phyloP scores from a whole-genome alignment of 2,329 filamentous ascomycete genomes.

The Colletotrichum sp. region DNA sequence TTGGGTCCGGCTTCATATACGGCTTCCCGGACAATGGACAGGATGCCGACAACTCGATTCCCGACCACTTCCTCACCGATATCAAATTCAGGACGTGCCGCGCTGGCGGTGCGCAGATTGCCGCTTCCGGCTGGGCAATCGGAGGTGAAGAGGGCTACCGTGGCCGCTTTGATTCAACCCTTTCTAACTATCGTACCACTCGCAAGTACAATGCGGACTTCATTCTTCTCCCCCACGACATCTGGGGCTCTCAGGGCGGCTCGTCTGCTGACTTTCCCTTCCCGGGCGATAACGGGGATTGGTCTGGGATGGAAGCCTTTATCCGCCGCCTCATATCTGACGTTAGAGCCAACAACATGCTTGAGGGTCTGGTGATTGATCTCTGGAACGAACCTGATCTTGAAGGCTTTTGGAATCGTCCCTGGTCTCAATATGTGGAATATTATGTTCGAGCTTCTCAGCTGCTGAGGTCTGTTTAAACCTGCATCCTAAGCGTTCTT shows the following conservation, averaged over 20 bases:
- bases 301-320: neutral
- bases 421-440: neutral
- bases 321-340: neutral
- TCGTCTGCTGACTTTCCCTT: neutral
- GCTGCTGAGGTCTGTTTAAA: fast-evolving
- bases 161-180: neutral
- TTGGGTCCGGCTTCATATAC: neutral
- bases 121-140: neutral
- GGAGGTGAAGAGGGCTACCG: neutral
- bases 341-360: neutral
- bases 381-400: neutral
- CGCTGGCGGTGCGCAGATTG: neutral
- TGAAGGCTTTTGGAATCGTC: neutral
- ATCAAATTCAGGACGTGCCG: neutral
- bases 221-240: constrained; percentile 1
- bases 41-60: neutral
- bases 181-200: neutral
- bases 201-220: neutral
- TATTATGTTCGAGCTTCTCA: neutral
- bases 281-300: neutral
- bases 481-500: fast-evolving
- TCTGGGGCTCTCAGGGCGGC: constrained; percentile 1
- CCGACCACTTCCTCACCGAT: neutral
- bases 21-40: neutral
- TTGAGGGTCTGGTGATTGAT: neutral